A percentile compares a stretch with the other conserved stretches of the same genome.
These are phyloP conservation scores for Waltergamsia citrina DNA, from an alignment of 2,329 filamentous ascomycete genomes.

Conservation along the genomic window DNA sequence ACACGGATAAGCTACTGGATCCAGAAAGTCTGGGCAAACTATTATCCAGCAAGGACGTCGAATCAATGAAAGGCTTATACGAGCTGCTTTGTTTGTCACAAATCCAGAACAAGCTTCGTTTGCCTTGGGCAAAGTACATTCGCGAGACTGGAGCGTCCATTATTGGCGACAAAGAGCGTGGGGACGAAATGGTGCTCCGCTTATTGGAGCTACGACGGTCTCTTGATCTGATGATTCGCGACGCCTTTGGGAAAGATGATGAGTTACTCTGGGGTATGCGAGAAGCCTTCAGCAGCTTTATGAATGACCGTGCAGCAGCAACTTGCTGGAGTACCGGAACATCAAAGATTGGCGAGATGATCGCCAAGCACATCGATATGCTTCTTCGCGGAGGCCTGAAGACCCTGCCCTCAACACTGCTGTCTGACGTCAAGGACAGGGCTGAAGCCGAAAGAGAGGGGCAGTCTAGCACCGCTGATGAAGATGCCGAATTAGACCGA, in stretches of 20 bases:
- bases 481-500: slow-evolving; percentile 83
- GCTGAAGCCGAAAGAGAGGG: slow-evolving; percentile 50
- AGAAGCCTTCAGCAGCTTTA: slow-evolving; percentile 80
- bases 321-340: slow-evolving; percentile 72
- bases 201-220: slow-evolving; percentile 73
- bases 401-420: slow-evolving; percentile 61
- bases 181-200: slow-evolving; percentile 77
- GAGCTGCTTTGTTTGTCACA: slow-evolving; percentile 62
- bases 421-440: slow-evolving; percentile 51
- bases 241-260: slow-evolving; percentile 71
- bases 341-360: slow-evolving; percentile 96
- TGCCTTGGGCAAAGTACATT: slow-evolving; percentile 74
- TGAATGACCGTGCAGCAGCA: slow-evolving; percentile 76
- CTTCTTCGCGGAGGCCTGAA: slow-evolving; percentile 82
- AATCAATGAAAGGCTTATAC: slow-evolving; percentile 69
- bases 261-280: slow-evolving; percentile 68
- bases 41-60: slow-evolving; percentile 58
- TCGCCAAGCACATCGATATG: slow-evolving; percentile 91
- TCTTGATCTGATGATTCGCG: slow-evolving; percentile 66
- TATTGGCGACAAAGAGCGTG: slow-evolving; percentile 68
- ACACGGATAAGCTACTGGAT: slow-evolving; percentile 57
- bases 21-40: slow-evolving; percentile 60
- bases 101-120: slow-evolving; percentile 60
- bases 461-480: slow-evolving; percentile 63
- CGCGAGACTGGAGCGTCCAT: slow-evolving; percentile 64